phyloP scores from a whole-genome alignment of 345 rosid species.

The Abelmoschus esculentus region DNA sequence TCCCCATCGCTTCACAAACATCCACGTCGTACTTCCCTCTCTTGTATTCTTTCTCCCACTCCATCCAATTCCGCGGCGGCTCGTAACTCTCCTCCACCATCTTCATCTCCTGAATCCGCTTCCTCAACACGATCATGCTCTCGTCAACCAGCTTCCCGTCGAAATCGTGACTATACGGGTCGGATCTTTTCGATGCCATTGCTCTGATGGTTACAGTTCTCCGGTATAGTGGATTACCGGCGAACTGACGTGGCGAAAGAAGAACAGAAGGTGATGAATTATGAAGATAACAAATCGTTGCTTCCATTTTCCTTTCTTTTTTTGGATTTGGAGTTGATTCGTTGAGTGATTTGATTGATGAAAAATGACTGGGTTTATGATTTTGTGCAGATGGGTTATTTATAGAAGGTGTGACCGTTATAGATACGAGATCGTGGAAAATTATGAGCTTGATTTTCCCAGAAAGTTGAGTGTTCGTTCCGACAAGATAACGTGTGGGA shows the following conservation, averaged over 20 bases:
- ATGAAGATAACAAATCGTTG: neutral
- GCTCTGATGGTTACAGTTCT: neutral
- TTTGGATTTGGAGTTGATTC: neutral
- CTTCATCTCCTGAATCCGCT: constrained; percentile 51
- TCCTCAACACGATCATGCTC: constrained; percentile 35
- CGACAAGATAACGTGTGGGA: neutral
- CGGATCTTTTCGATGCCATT: neutral
- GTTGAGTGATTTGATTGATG: neutral
- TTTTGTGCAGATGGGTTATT: neutral
- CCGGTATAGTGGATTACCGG: neutral
- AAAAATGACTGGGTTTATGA: neutral
- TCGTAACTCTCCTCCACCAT: constrained; percentile 53
- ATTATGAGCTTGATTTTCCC: no score
- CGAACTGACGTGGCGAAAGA: neutral
- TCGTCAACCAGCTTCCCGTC: constrained; percentile 13
- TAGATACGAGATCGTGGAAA: no score
- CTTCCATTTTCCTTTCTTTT: neutral
- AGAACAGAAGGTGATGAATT: neutral
- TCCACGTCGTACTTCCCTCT: constrained; percentile 29
- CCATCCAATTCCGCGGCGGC: constrained; percentile 60
- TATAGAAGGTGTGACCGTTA: neutral
- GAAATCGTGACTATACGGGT: neutral
- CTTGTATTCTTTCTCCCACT: constrained; percentile 61
- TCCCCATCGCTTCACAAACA: constrained; percentile 26
- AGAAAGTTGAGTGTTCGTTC: neutral